Evolutionary conservation across 2,329 filamentous ascomycete species (phyloP).

Genomic region (Blumeria hordei): DNA sequence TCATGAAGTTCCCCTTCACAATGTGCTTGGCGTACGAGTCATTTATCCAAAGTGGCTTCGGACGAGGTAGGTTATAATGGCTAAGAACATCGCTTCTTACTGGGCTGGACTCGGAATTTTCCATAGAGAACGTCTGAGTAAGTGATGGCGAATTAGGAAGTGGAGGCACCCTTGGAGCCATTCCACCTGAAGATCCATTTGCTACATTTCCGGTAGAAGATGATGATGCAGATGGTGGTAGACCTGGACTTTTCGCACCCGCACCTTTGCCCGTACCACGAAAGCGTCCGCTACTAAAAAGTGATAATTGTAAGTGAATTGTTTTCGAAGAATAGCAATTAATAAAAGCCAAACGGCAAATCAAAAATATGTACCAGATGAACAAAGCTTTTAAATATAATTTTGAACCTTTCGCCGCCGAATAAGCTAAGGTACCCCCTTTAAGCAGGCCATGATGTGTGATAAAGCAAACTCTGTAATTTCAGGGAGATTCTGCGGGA

Average conservation of each 20-base stretch:
- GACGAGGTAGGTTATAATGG: conserved; percentile 38
- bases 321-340: conserved; percentile 8
- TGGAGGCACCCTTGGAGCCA: conserved; percentile 32
- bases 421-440: too few species aligned
- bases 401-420: too few species aligned
- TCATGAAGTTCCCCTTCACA: conserved; percentile 95
- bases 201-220: conserved; percentile 13
- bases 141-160: conserved; percentile 39
- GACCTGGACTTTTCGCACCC: conserved; percentile 26
- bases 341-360: too few species aligned
- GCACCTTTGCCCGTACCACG: conserved; percentile 29
- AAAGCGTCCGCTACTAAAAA: conserved; percentile 28
- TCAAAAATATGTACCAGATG: too few species aligned
- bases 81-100: conserved; percentile 24
- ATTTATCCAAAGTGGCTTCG: conserved; percentile 51
- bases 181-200: conserved; percentile 19
- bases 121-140: conserved; percentile 42
- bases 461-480: too few species aligned
- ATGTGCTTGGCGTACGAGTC: conserved; percentile 59
- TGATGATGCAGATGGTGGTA: conserved; percentile 20
- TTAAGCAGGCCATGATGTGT: too few species aligned
- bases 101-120: conserved; percentile 21
- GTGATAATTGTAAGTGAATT: neutral
- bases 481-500: too few species aligned
- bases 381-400: too few species aligned